Base-by-base conservation (phyloP, 2,329 filamentous ascomycete genomes). In the Cladosporium sp. region DNA sequence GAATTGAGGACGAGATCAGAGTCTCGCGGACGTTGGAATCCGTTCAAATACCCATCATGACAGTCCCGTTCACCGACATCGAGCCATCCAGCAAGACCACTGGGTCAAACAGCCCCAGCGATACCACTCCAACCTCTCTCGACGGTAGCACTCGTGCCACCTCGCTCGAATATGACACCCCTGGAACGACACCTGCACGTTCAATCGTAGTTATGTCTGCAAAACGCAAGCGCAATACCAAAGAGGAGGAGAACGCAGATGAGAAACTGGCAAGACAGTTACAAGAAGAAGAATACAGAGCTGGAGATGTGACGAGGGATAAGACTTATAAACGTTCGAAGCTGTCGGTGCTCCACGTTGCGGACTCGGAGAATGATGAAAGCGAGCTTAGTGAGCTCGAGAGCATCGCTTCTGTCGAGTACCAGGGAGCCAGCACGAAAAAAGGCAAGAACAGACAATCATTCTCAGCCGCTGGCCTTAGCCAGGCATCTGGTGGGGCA, bases 151-250 rank as follows among this genome's bases (percentile, higher is more conserved):
- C 67, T 9, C 63, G 75, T 54, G 76, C 76, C 55, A 74, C 75
- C 5, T 80, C 75, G 10, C 75, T 76, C 36, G 80, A 78, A 17
- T 81, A 80, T 64, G 84, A 83, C 58, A 88, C 86, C 3, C 84
- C 85, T 4, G 81, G 77, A 36, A 88, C 86, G 17, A 86, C 84
- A 9, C 84, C 83, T 3, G 77, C 74, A 20, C 73, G 76, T 22
- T 76, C 76, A 8, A 62, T 75, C 8, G 62, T 70, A 50, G 66
- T 65, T 52, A 47, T 61, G 0, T 66, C 13, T 4, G 58, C 32
- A 12, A 62, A 72, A 67, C 68, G 70, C 55, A 73, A 72, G 64
- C 64, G 67, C 45, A 69, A 68, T 37, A 35, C 65, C 10, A 58
- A 62, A 51, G 62, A 68, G 22, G 64, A 67, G 15, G 66, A 70